Conservation (phyloP, 208 protist species). For the Naegleria lovaniensis region DNA sequence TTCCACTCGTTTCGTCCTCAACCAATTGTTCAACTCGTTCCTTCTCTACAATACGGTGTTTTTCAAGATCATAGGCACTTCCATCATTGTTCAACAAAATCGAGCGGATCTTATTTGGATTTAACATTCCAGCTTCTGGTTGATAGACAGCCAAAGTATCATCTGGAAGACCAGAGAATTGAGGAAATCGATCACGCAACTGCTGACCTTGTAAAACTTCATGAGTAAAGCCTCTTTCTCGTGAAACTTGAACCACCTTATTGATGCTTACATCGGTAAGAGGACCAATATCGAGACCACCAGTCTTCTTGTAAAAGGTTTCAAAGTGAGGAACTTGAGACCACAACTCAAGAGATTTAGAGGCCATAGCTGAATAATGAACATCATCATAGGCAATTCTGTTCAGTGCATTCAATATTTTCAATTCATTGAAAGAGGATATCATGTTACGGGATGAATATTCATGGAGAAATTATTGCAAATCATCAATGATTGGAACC, state of each 20-base stretch:
- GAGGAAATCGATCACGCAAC: background rate
- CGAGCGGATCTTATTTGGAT: background rate
- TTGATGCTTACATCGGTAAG: background rate
- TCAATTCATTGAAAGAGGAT: too few relatives aligned
- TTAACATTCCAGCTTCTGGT: conserved; percentile 11
- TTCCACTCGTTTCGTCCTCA: background rate
- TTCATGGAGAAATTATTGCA: background rate
- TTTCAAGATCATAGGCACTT: background rate
- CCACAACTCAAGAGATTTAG: background rate
- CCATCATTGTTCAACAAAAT: background rate
- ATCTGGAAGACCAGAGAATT: background rate
- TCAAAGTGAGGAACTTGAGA: background rate
- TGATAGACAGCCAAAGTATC: background rate
- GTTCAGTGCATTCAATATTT: too few relatives aligned
- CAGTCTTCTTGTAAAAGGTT: background rate
- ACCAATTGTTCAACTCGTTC: background rate
- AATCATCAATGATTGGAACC: too few relatives aligned
- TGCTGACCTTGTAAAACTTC: background rate
- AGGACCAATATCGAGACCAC: background rate
- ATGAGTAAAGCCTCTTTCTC: background rate
- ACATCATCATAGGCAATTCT: background rate
- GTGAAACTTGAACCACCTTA: background rate
- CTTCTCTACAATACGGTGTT: background rate
- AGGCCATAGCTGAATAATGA: background rate
- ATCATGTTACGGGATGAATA: too few relatives aligned